Evolutionary conservation across 495 filamentous ascomycete genomes (phyloP).

Genomic region (Lophiotrema nucula): DNA sequence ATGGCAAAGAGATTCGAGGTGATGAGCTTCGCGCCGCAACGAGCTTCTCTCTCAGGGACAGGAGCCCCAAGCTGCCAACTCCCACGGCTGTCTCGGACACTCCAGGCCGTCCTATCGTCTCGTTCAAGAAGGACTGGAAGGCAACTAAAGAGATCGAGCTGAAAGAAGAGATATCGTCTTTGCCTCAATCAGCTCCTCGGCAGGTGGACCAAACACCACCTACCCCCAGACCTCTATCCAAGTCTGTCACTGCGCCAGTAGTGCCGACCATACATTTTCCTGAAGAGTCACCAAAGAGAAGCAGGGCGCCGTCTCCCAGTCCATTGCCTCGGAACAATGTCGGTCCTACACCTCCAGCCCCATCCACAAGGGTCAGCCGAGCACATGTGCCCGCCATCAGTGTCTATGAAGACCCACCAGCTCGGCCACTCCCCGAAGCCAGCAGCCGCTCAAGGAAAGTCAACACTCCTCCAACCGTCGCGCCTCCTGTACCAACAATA

Average conservation of each 20-base stretch:
- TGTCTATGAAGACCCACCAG: slow-evolving; percentile 24
- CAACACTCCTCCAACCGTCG: slow-evolving; percentile 22
- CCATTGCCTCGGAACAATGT: slow-evolving; percentile 18
- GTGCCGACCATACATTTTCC: slow-evolving; percentile 23
- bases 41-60: slow-evolving; percentile 80
- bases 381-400: slow-evolving; percentile 21
- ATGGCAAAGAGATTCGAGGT: slow-evolving; percentile 76
- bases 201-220: neutral
- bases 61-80: slow-evolving; percentile 79
- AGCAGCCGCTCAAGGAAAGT: slow-evolving; percentile 27
- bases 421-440: slow-evolving; percentile 16
- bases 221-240: slow-evolving; percentile 22
- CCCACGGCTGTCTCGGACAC: slow-evolving; percentile 83
- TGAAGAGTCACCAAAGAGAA: neutral
- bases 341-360: slow-evolving; percentile 3
- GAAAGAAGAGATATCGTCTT: slow-evolving; percentile 34
- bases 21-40: slow-evolving; percentile 88
- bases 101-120: slow-evolving; percentile 85
- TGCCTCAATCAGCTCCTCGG: slow-evolving; percentile 7
- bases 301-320: neutral
- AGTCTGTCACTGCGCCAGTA: slow-evolving; percentile 25
- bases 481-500: slow-evolving; percentile 37
- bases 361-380: slow-evolving; percentile 16
- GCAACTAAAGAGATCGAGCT: slow-evolving; percentile 51
- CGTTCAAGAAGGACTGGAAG: slow-evolving; percentile 82